Base-by-base conservation (phyloP, 345 rosid genomes). In the Laguncularia racemosa region DNA sequence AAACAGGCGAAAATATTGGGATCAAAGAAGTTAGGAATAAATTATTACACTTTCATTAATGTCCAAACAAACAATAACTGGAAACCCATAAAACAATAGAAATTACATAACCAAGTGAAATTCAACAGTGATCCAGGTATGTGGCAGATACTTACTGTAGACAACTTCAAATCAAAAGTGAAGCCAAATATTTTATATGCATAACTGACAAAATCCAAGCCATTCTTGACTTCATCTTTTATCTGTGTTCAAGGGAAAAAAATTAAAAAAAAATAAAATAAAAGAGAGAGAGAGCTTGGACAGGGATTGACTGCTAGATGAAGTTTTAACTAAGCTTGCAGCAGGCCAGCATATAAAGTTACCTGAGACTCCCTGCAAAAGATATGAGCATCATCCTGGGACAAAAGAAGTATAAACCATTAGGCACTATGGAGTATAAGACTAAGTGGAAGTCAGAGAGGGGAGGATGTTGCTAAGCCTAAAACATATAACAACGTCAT, bases 321-420 rank as follows among this genome's bases (percentile, higher is more conserved):
- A 52, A 49, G 53, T 58, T 50, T 51, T 20, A 33, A 59, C 3
- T 6, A 44, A 46, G 45, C 50, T 13, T 53, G 33, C 44, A 50
- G 48, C 9, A 52, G 44, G 15, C 9, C 21, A 26, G 23, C 40
- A 45, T 38, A 70, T 57, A 57, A 52, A 40, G 62, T 67, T 58
- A 89, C 97, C 91, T 89, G 97, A 14, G 77, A 69, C 64, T 83
- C 86, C 76, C 81, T 79, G 73, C 97, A 93, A 79, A 93, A 89
- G 60, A 93, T 89, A 71, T 87, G 97, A 63, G 97, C 95, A 73
- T 89, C 96, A 72, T 89, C 99, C 99, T 92, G 96, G 26, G 70
- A 61, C 60, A 67, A 61, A 69, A 71, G 13, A 47, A 14, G 38
- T 47, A 21, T n/a, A 44, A 65, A n/a, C 28, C 13, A 23, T 48